These are phyloP conservation scores for Beta lomatogona DNA, from an alignment of 179 eudicot genomes.

Conservation along the genomic window DNA sequence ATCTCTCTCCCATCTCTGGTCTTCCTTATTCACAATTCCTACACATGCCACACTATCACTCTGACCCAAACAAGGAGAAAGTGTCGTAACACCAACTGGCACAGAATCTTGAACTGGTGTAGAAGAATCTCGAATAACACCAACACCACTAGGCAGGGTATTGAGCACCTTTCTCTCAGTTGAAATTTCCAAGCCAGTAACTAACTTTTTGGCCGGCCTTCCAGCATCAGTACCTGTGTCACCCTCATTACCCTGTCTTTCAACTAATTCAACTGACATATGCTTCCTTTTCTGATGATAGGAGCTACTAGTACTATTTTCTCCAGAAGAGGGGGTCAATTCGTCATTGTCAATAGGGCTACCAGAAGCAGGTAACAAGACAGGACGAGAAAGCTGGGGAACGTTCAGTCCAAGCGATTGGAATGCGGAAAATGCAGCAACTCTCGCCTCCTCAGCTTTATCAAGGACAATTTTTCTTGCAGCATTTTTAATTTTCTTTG, in stretches of 20 bases:
- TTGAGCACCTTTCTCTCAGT: slow-evolving; percentile 27
- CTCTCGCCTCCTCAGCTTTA: slow-evolving; percentile 98
- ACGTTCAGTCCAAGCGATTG: slow-evolving; percentile 90
- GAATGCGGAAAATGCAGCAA: slow-evolving; percentile 91
- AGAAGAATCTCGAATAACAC: slow-evolving; percentile 26
- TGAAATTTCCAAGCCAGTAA: slow-evolving; percentile 30
- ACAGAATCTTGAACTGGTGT: slow-evolving; percentile 28
- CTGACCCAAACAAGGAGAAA: slow-evolving; percentile 16
- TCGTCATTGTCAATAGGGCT: slow-evolving; percentile 36
- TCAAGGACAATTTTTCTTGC: slow-evolving; percentile 93
- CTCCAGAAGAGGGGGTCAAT: slow-evolving; percentile 50
- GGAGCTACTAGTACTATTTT: slow-evolving; percentile 46
- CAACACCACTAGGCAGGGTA: slow-evolving; percentile 23
- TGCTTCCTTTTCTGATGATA: slow-evolving; percentile 36
- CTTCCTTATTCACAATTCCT: slow-evolving; percentile 27
- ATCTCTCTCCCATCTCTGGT: slow-evolving; percentile 29
- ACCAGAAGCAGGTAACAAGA: slow-evolving; percentile 37
- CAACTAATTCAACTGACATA: slow-evolving; percentile 25
- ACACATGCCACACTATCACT: slow-evolving; percentile 24
- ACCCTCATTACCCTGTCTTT: slow-evolving; percentile 29
- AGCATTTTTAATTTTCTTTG: slow-evolving; percentile 92
- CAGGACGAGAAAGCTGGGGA: slow-evolving; percentile 66
- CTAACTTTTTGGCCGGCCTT: slow-evolving; percentile 31
- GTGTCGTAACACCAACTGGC: slow-evolving; percentile 23
- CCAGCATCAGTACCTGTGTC: slow-evolving; percentile 35